Conservation (phyloP, 306 rosid genomes). For the Dicorynia guianensis region DNA sequence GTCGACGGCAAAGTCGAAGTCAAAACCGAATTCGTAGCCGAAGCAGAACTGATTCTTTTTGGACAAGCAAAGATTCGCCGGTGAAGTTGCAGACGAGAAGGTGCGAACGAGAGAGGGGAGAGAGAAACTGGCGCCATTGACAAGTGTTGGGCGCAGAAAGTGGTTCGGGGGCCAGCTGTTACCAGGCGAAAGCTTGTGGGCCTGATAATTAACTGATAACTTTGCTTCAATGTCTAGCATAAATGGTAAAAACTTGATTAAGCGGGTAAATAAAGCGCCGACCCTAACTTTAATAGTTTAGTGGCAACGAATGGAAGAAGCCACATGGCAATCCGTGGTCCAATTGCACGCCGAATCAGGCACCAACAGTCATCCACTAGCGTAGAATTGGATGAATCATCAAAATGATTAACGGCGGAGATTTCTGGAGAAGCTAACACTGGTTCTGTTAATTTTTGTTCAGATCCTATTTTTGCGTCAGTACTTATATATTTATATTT, state of each 20-base stretch:
- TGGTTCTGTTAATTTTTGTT: slow-evolving; percentile 3
- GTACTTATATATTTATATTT: too few relatives aligned
- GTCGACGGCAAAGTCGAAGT: slow-evolving; percentile 20
- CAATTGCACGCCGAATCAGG: too few relatives aligned
- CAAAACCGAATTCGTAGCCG: slow-evolving; percentile 40
- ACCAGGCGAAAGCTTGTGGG: slow-evolving; percentile 24
- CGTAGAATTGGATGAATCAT: too few relatives aligned
- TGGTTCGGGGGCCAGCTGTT: slow-evolving; percentile 48
- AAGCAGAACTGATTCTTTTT: slow-evolving; percentile 38
- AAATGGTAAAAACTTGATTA: not conserved
- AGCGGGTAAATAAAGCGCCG: not conserved
- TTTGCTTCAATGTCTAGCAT: not conserved
- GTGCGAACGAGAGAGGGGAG: slow-evolving; percentile 37
- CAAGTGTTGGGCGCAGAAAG: slow-evolving; percentile 67
- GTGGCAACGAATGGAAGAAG: not conserved
- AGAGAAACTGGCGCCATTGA: slow-evolving; percentile 70
- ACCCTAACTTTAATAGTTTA: not conserved
- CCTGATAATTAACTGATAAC: slow-evolving; percentile 1
- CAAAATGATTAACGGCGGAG: too few relatives aligned
- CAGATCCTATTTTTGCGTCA: too few relatives aligned
- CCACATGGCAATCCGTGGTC: slow-evolving; percentile 19
- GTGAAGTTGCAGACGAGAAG: slow-evolving; percentile 50
- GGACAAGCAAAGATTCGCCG: slow-evolving; percentile 56
- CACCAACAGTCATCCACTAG: too few relatives aligned
- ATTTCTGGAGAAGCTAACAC: too few relatives aligned